Conservation (phyloP, 768 basidiomycete species). For the Dictyophora rubrovolvata region DNA sequence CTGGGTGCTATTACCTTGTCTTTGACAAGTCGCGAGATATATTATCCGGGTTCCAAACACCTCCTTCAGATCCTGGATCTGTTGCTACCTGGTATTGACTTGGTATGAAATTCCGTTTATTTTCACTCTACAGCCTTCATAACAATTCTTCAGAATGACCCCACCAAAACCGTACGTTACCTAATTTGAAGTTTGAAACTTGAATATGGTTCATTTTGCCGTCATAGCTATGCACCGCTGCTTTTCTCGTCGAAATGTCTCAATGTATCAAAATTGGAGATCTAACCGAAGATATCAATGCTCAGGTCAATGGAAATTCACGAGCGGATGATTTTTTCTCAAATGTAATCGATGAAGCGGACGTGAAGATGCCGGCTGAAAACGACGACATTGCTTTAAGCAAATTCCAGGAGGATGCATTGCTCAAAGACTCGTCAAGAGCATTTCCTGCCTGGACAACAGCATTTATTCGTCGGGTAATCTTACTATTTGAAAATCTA, state of each 20-base stretch:
- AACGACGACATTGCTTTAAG: constrained; percentile 31
- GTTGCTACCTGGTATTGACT: constrained; percentile 77
- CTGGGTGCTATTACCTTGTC: constrained; percentile 73
- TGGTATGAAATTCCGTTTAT: constrained; percentile 34
- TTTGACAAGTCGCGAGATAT: constrained; percentile 67
- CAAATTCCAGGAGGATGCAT: constrained; percentile 58
- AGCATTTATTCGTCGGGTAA: constrained; percentile 69
- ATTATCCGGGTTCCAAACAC: constrained; percentile 75
- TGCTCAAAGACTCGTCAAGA: constrained; percentile 61
- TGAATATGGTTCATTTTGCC: constrained; percentile 10
- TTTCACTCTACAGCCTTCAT: not conserved
- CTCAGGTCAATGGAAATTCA: constrained; percentile 5
- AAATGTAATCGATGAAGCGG: constrained; percentile 25
- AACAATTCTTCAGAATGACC: constrained; percentile 48
- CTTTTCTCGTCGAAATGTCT: constrained; percentile 64
- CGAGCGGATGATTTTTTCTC: constrained; percentile 25
- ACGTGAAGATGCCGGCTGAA: constrained; percentile 16
- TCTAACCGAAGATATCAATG: constrained; percentile 25
- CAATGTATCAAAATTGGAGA: constrained; percentile 70
- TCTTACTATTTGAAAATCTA: constrained; percentile 73
- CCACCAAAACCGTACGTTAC: constrained; percentile 58
- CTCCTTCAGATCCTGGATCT: constrained; percentile 72
- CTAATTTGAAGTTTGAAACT: not conserved
- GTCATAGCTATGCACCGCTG: constrained; percentile 56
- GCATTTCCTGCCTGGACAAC: constrained; percentile 77